Percentiles rank a stretch among this genome's conserved stretches.
phyloP scores from a whole-genome alignment of 441 rosid genomes.

The Erodium texanum region DNA sequence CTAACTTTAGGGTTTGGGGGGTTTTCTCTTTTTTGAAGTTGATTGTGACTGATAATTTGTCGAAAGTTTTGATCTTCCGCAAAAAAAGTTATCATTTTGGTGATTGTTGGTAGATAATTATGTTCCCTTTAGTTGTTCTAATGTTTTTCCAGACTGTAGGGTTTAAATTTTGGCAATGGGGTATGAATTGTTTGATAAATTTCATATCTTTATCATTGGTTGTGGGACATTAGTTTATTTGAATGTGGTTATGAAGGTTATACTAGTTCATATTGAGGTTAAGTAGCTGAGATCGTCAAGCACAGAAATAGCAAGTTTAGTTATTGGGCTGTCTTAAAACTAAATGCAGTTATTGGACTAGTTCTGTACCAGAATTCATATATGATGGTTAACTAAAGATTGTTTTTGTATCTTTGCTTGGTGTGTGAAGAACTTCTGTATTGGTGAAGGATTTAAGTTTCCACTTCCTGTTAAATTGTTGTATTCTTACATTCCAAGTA shows the following conservation, averaged over 20 bases:
- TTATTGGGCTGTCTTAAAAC: background rate
- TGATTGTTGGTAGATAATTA: conserved; percentile 1
- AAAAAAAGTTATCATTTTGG: background rate
- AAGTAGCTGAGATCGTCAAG: background rate
- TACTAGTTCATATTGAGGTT: background rate
- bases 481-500: background rate
- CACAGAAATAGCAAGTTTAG: background rate
- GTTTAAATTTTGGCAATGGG: background rate
- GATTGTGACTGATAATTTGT: conserved; percentile 6
- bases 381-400: background rate
- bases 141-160: conserved; percentile 7
- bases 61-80: background rate
- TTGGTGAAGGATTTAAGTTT: conserved; percentile 4
- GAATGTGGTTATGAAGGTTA: background rate
- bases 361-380: background rate
- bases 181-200: background rate
- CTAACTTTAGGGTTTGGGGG: conserved; percentile 15
- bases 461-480: background rate
- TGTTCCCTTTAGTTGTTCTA: background rate
- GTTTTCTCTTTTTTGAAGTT: conserved; percentile 11
- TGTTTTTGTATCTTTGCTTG: background rate
- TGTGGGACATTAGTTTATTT: background rate
- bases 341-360: background rate
- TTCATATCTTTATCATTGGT: background rate
- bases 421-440: background rate